phyloP scores from a whole-genome alignment of 2,329 filamentous ascomycete species.

The Fonsecaea nubica region DNA sequence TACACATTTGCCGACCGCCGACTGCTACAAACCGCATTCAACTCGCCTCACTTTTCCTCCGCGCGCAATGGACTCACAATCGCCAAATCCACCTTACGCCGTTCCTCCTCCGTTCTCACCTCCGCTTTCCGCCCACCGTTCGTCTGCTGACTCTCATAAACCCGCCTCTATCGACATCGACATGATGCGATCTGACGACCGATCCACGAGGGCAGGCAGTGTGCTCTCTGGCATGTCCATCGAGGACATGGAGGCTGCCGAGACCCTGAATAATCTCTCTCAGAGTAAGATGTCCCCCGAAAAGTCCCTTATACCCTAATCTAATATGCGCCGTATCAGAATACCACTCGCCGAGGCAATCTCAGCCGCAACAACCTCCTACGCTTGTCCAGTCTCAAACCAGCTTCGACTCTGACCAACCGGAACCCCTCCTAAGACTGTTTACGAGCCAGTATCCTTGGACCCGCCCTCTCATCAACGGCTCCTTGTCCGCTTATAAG shows the following conservation, averaged over 20 bases:
- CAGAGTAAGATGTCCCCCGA: constrained; percentile 60
- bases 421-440: constrained; percentile 83
- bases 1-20: background rate
- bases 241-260: constrained; percentile 67
- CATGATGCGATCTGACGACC: constrained; percentile 45
- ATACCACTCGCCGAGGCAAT: constrained; percentile 38
- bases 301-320: constrained; percentile 6
- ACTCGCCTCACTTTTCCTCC: background rate
- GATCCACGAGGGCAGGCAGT: constrained; percentile 53
- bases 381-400: constrained; percentile 48
- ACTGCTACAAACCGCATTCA: background rate
- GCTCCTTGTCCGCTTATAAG: constrained; percentile 83
- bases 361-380: constrained; percentile 65
- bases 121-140: constrained; percentile 32
- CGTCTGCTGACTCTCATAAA: constrained; percentile 32
- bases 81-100: constrained; percentile 32
- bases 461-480: constrained; percentile 82
- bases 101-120: constrained; percentile 38
- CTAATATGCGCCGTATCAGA: constrained; percentile 32
- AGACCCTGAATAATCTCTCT: constrained; percentile 75
- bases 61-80: constrained; percentile 34
- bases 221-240: constrained; percentile 51
- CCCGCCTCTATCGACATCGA: constrained; percentile 49
- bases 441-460: constrained; percentile 88
- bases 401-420: constrained; percentile 56